These are phyloP conservation scores for Triticum aestivum DNA, from an alignment of 176 grass and related monocot species.

Conservation along the genomic window IWGSC_CS_RefSeq_v2.1 NC_057808.1:318206389-318206888, in stretches of 20 bases:
- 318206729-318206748: constrained; percentile 55
- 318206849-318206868: constrained; percentile 15
- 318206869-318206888: constrained; percentile 1
- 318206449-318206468: background rate
- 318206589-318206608: background rate
- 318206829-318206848: constrained; percentile 7
- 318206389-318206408: background rate
- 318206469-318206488: background rate
- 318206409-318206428: background rate
- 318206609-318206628: background rate
- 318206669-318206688: background rate
- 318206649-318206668: background rate
- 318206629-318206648: background rate
- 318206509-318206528: background rate
- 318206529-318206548: background rate
- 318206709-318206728: constrained; percentile 38
- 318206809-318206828: constrained; percentile 38
- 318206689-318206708: constrained; percentile 30
- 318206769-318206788: constrained; percentile 57
- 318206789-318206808: constrained; percentile 48
- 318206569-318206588: background rate
- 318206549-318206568: constrained; percentile 4
- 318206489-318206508: constrained; percentile 20
- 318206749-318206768: constrained; percentile 54
- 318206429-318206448: background rate